phyloP scores from a whole-genome alignment of 352 stramenopile species.

The Globisporangium abappressorium region DNA sequence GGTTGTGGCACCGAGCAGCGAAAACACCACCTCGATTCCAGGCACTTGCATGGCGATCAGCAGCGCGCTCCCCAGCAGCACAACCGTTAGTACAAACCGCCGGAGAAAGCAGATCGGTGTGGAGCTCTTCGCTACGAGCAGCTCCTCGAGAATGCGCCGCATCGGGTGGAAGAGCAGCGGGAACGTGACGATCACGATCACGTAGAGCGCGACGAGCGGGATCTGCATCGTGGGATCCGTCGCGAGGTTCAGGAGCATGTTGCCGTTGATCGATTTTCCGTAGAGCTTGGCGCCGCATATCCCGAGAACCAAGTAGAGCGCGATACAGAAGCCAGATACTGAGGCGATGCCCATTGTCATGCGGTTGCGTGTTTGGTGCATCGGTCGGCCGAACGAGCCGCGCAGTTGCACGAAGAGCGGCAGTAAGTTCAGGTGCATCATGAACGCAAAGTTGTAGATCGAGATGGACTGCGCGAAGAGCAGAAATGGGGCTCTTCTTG shows the following conservation, averaged over 20 bases:
- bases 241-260: conserved; percentile 53
- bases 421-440: neutral
- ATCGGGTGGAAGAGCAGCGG: conserved; percentile 52
- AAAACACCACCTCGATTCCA: conserved; percentile 66
- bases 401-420: neutral
- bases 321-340: neutral
- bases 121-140: conserved; percentile 14
- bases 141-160: conserved; percentile 30
- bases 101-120: neutral
- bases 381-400: neutral
- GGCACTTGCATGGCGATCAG: conserved; percentile 38
- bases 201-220: conserved; percentile 37
- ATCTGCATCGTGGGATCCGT: conserved; percentile 39
- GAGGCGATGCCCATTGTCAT: neutral
- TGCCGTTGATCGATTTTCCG: conserved; percentile 21
- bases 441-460: neutral
- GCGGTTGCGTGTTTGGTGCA: neutral
- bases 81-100: neutral
- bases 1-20: conserved; percentile 58
- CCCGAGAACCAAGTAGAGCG: neutral
- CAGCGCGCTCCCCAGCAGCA: conserved; percentile 24
- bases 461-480: neutral
- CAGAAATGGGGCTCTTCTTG: neutral
- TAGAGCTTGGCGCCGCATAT: neutral
- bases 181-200: conserved; percentile 47